These are phyloP conservation scores for Podospora pseudoanserina DNA, from an alignment of 495 filamentous ascomycete genomes.

Conservation along the genomic window DNA sequence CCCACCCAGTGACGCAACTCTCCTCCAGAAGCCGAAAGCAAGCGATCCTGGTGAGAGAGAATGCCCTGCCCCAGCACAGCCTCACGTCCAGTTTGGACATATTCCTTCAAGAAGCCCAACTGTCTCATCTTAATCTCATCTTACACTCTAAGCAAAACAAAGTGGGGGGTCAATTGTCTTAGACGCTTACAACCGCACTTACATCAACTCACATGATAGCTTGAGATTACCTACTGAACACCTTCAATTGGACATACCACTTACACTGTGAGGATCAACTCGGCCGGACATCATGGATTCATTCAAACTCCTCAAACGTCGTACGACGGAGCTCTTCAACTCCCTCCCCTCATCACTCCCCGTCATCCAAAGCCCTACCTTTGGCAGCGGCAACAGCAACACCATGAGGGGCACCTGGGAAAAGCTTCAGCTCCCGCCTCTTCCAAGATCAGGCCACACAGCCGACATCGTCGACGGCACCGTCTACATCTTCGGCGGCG, in stretches of 20 bases:
- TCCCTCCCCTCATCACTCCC: constrained; percentile 32
- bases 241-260: not conserved
- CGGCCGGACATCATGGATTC: constrained; percentile 37
- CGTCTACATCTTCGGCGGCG: constrained; percentile 68
- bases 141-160: not conserved
- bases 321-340: constrained; percentile 42
- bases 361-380: constrained; percentile 15
- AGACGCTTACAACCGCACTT: not conserved
- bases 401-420: constrained; percentile 57
- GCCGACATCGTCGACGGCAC: constrained; percentile 62
- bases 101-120: not conserved
- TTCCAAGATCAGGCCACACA: constrained; percentile 68
- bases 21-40: not conserved
- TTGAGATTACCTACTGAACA: not conserved
- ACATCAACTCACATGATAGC: not conserved
- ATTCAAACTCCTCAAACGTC: constrained; percentile 43
- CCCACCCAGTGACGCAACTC: constrained; percentile 15
- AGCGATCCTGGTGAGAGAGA: not conserved
- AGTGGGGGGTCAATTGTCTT: not conserved
- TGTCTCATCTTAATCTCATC: not conserved
- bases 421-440: constrained; percentile 48
- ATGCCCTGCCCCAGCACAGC: constrained; percentile 13
- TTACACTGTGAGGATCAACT: not conserved
- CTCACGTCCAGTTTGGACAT: not conserved
- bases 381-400: constrained; percentile 14